These are phyloP conservation scores for Capsicum chinense DNA, from an alignment of 257 asterid genomes.

Conservation along the genomic window DNA sequence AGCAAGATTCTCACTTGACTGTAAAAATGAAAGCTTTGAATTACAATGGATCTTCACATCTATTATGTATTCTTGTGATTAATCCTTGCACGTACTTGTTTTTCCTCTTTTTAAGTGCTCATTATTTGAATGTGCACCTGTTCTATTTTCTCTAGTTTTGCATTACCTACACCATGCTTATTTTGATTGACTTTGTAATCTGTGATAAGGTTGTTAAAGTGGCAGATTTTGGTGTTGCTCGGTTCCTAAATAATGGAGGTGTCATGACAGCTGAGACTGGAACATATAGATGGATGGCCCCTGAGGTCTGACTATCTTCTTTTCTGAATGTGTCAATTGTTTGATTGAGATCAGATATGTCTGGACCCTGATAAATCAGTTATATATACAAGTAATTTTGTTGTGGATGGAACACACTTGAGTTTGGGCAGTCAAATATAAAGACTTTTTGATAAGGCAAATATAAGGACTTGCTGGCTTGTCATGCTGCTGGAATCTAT, in stretches of 20 bases:
- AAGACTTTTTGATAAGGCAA: background rate
- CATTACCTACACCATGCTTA: constrained; percentile 29
- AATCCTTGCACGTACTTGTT: background rate
- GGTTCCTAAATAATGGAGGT: constrained; percentile 45
- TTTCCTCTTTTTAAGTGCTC: constrained; percentile 5
- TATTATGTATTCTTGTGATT: background rate
- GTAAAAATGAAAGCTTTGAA: background rate
- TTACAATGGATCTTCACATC: constrained; percentile 22
- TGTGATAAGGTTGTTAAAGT: constrained; percentile 50
- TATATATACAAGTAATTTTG: background rate
- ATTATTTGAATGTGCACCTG: background rate
- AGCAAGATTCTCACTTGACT: background rate
- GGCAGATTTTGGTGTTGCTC: constrained; percentile 59
- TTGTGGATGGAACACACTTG: background rate
- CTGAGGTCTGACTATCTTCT: constrained; percentile 41
- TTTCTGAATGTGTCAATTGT: background rate
- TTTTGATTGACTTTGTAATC: constrained; percentile 39
- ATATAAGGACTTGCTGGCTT: constrained; percentile 16
- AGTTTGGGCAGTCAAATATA: constrained; percentile 10
- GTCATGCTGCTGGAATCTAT: constrained; percentile 13
- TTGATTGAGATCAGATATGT: constrained; percentile 27
- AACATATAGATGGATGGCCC: constrained; percentile 56
- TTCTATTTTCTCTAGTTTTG: background rate
- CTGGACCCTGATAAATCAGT: background rate
- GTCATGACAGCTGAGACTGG: constrained; percentile 59